Evolutionary conservation across 305 asterid species (phyloP).

Genomic region (Solanum hybrid): DNA sequence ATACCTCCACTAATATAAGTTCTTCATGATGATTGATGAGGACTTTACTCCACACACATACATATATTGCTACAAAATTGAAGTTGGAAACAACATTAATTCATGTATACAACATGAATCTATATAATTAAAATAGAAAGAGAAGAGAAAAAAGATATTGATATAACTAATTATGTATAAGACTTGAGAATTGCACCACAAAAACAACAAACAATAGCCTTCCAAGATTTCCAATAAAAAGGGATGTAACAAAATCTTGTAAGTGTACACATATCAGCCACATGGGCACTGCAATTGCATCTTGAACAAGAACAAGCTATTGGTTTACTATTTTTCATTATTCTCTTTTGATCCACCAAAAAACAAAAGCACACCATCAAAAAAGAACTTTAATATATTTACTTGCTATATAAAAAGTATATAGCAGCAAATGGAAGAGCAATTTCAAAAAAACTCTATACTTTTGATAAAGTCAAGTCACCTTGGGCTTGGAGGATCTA

Average conservation of each 20-base stretch:
- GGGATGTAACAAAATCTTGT: constrained; percentile 76
- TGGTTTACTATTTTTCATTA: constrained; percentile 47
- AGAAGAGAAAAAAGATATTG: background rate
- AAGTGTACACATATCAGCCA: constrained; percentile 59
- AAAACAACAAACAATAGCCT: constrained; percentile 51
- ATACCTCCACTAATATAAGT: too few species aligned
- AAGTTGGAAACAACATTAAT: background rate
- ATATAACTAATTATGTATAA: constrained; percentile 6
- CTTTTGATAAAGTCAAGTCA: background rate
- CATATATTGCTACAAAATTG: background rate
- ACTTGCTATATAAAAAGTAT: background rate
- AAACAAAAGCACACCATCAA: constrained; percentile 68
- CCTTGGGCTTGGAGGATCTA: background rate
- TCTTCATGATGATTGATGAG: too few species aligned
- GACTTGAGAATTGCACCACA: constrained; percentile 74
- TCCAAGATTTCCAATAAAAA: constrained; percentile 58
- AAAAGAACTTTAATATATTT: background rate
- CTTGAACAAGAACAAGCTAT: constrained; percentile 62
- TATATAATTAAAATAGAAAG: background rate
- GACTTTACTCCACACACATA: background rate
- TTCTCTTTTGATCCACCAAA: constrained; percentile 61
- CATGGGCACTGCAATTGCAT: constrained; percentile 52
- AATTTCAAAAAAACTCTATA: background rate
- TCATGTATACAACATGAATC: background rate
- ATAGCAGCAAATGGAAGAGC: background rate